A percentile compares a stretch with the other conserved stretches of the same genome.
Evolutionary conservation across 345 rosid genomes (phyloP).

Genomic region (Populus pruinosa): DNA sequence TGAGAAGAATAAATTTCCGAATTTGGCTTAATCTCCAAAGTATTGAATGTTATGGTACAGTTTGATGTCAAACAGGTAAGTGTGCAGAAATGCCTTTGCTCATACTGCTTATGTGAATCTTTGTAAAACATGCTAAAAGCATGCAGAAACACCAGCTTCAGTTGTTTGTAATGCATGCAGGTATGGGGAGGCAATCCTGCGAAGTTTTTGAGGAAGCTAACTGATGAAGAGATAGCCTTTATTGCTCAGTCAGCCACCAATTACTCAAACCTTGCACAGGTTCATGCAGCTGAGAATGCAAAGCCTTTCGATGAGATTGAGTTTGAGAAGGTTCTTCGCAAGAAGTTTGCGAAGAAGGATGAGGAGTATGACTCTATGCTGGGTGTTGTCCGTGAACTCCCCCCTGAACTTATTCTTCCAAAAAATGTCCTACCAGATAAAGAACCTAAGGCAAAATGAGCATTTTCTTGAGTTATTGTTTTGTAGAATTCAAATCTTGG

Average conservation of each 20-base stretch:
- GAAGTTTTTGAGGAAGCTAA: constrained; percentile 82
- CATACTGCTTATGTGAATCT: not conserved
- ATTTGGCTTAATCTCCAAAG: not conserved
- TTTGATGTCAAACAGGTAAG: too few species aligned
- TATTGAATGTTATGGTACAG: not conserved
- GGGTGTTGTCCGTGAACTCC: constrained; percentile 75
- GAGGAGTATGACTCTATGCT: constrained; percentile 88
- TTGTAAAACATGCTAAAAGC: not conserved
- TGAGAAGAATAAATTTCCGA: not conserved
- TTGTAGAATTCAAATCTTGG: constrained; percentile 19
- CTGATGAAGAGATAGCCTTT: constrained; percentile 64
- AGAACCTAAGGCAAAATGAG: constrained; percentile 57
- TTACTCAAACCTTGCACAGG: constrained; percentile 82
- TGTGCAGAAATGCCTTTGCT: not conserved
- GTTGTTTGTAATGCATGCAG: constrained; percentile 29
- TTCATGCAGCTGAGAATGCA: constrained; percentile 84
- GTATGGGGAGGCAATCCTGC: constrained; percentile 99
- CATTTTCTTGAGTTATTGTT: constrained; percentile 23
- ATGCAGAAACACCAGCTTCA: not conserved
- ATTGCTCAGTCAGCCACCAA: constrained; percentile 71
- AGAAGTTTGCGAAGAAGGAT: constrained; percentile 61
- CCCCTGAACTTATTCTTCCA: constrained; percentile 75
- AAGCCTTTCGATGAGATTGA: constrained; percentile 76
- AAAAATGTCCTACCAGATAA: constrained; percentile 55
- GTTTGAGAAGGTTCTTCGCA: constrained; percentile 88